Base-by-base conservation (phyloP, 495 filamentous ascomycete species). In the Amphirosellinia nigrospora region DNA sequence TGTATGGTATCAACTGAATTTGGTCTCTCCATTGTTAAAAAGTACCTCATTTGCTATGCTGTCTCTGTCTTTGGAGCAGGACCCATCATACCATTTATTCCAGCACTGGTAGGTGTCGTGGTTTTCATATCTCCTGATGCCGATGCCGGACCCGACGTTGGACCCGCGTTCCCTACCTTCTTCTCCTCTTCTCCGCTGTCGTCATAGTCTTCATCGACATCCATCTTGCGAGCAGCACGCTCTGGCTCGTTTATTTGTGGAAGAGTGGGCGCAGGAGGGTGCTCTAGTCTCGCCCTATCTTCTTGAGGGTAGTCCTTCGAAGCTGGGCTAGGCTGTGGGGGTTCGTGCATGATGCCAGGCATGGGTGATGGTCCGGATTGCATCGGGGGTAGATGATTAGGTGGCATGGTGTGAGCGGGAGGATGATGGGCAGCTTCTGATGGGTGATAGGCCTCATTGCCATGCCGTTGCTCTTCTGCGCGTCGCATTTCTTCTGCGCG, bases 131-230 rank as follows among this genome's bases (percentile, higher is more conserved):
- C 83, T n/a, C 79, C 80, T 4, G 80, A 66, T 53, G 79, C 66
- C 48, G 81, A 80, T 30, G 75, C 72, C 23, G 82, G 73, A 19
- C 73, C 76, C n/a, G 80, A 79, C 9, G 72, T 73, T 13, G 77
- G 74, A 21, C 76, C 76, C n/a, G 68, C 65, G 67, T 80, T 73
- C 13, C 81, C 83, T 3, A 82, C 81, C 69, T 87, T 89, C 76
- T 90, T 88, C 80, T 97, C 94, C 59, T 97, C 91, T 71, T 97
- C 94, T 36, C 93, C 93, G 72, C 96, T 94, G 79, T 97, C 95
- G 73, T 90, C 87, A 71, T 99, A 97, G 70, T 97, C 90, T 79
- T 99, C 95, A 77, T 99, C 96, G 52, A 98, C 91, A 28, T 98
- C 96, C 90, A 99, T 96, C 79, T 97, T 96, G 10, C 96, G 88